phyloP scores from a whole-genome alignment of 129 eudicot genomes.

The Pulicaria dysenterica region DNA sequence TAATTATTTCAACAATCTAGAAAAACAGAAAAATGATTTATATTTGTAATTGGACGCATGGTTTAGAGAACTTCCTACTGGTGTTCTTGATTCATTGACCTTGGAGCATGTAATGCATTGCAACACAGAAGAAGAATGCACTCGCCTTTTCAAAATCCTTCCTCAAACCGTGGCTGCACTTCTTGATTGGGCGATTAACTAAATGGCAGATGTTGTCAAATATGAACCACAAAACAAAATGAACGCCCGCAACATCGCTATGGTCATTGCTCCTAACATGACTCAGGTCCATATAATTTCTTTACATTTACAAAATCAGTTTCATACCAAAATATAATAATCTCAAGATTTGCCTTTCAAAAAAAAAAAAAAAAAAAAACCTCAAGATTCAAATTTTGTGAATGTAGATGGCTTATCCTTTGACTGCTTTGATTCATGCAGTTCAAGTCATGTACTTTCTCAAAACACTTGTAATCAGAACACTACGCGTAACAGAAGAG shows the following conservation, averaged over 20 bases:
- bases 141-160: conserved; percentile 61
- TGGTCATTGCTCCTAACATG: conserved; percentile 98
- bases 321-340: neutral
- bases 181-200: conserved; percentile 87
- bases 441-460: conserved; percentile 97
- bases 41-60: conserved; percentile 61
- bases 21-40: neutral
- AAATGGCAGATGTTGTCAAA: conserved; percentile 89
- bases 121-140: conserved; percentile 85
- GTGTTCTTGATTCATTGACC: conserved; percentile 86
- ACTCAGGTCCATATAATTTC: conserved; percentile 61
- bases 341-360: no score
- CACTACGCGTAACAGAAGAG: conserved; percentile 57
- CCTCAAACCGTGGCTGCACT: conserved; percentile 83
- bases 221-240: conserved; percentile 74
- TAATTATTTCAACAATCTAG: neutral
- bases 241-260: conserved; percentile 90
- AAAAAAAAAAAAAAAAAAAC: no score
- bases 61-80: conserved; percentile 95
- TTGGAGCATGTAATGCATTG: conserved; percentile 91
- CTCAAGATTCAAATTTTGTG: neutral
- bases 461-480: conserved; percentile 64
- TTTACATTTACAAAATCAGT: neutral
- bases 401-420: conserved; percentile 94
- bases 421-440: conserved; percentile 92